These are phyloP conservation scores for Trypanosoma platydactyli DNA, from an alignment of 208 protist genomes.

Conservation along the genomic window DNA sequence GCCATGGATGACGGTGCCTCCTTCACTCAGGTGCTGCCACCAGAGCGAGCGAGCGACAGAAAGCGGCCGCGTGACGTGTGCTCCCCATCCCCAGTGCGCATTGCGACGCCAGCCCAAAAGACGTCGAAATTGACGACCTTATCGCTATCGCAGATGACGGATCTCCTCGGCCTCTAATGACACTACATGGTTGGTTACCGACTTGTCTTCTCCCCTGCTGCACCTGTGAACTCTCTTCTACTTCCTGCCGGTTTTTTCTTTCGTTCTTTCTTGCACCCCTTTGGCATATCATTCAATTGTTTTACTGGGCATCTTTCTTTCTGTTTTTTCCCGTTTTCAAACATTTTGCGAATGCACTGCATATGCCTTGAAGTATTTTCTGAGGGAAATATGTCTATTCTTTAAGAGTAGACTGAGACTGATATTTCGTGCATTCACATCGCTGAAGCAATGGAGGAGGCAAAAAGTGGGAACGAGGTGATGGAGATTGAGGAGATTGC, in stretches of 20 bases:
- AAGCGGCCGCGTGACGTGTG: background rate
- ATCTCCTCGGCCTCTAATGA: slow-evolving; percentile 20
- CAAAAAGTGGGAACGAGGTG: slow-evolving; percentile 72
- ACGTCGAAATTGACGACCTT: background rate
- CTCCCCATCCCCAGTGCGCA: slow-evolving; percentile 1
- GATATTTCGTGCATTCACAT: background rate
- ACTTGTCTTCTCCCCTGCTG: background rate
- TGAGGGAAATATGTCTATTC: too few relatives aligned
- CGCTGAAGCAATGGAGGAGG: slow-evolving; percentile 37
- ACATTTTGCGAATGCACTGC: background rate
- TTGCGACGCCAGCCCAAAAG: background rate
- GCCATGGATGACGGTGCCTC: background rate
- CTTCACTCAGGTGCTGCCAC: background rate
- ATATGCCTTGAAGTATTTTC: slow-evolving; percentile 1
- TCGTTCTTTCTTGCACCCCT: background rate
- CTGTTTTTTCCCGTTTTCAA: background rate
- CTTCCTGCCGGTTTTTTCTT: background rate
- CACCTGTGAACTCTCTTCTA: background rate
- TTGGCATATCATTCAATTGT: background rate
- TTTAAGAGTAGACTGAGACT: background rate
- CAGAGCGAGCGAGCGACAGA: background rate
- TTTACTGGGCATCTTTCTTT: background rate
- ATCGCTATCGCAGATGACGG: slow-evolving; percentile 18
- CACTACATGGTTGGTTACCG: background rate
- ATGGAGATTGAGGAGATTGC: slow-evolving; percentile 89